Conservation (phyloP, 768 basidiomycete genomes). For the Podaxis mareebaensis region DNA sequence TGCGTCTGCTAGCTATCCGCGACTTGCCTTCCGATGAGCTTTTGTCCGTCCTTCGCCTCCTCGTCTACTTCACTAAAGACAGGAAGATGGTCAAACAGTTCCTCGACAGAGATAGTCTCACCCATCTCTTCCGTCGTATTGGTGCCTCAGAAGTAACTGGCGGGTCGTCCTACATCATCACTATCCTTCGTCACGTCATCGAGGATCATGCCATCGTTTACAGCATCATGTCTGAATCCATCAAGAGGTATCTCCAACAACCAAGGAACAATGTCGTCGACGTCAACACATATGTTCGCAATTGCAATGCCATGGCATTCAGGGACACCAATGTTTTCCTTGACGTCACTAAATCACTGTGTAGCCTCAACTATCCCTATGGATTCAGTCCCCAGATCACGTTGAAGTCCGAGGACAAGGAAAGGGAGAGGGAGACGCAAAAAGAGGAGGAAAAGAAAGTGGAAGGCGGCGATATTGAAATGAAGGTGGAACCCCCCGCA, state of each 20-base stretch:
- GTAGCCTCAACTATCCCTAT: slow-evolving; percentile 70
- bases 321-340: slow-evolving; percentile 81
- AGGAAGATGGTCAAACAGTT: slow-evolving; percentile 64
- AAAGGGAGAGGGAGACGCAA: slow-evolving; percentile 20
- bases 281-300: slow-evolving; percentile 69
- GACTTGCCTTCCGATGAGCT: slow-evolving; percentile 79
- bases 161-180: slow-evolving; percentile 81
- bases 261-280: slow-evolving; percentile 71
- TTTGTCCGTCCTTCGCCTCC: slow-evolving; percentile 75
- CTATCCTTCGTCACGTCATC: slow-evolving; percentile 88
- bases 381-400: slow-evolving; percentile 56
- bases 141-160: slow-evolving; percentile 60
- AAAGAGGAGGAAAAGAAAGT: neutral
- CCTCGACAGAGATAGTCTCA: slow-evolving; percentile 64
- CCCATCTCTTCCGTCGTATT: slow-evolving; percentile 65
- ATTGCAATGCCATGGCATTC: slow-evolving; percentile 75
- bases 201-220: slow-evolving; percentile 72
- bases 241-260: slow-evolving; percentile 78
- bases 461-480: slow-evolving; percentile 39
- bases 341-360: slow-evolving; percentile 66
- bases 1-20: slow-evolving; percentile 66
- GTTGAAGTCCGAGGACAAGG: slow-evolving; percentile 45
- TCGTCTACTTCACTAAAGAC: slow-evolving; percentile 84
- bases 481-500: slow-evolving; percentile 55
- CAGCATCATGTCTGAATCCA: slow-evolving; percentile 77